These are phyloP conservation scores for Clathrospora elynae DNA, from an alignment of 2,329 filamentous ascomycete genomes.

Conservation along the genomic window DNA sequence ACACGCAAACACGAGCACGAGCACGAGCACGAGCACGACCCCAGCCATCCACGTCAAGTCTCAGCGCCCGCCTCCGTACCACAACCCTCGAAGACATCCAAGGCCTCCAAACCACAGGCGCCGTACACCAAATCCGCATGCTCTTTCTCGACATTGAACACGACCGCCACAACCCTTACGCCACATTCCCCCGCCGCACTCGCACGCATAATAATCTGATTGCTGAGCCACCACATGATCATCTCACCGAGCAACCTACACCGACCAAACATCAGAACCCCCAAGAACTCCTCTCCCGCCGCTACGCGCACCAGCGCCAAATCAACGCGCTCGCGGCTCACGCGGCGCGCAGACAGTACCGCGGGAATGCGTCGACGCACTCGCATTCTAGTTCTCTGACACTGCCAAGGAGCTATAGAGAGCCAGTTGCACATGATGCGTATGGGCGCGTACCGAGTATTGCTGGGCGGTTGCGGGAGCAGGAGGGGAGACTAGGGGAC, in stretches of 20 bases:
- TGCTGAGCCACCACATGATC: too few species aligned
- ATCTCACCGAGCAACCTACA: too few species aligned
- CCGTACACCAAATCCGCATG: slow-evolving; percentile 6
- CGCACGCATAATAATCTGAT: too few species aligned
- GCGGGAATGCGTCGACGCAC: not conserved
- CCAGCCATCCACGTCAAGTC: slow-evolving; percentile 4
- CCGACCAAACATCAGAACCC: too few species aligned
- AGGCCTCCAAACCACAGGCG: slow-evolving; percentile 1
- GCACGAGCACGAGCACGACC: not conserved
- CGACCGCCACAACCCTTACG: too few species aligned
- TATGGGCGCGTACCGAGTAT: too few species aligned
- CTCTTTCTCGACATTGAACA: slow-evolving; percentile 3
- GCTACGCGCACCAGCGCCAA: too few species aligned
- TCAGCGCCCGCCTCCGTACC: slow-evolving; percentile 1
- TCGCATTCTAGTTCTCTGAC: slow-evolving; percentile 5
- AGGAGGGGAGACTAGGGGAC: too few species aligned
- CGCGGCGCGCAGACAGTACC: not conserved
- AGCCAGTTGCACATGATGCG: slow-evolving; percentile 1
- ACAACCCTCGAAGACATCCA: slow-evolving; percentile 7
- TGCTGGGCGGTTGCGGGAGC: too few species aligned
- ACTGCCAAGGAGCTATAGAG: slow-evolving; percentile 4
- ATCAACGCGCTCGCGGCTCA: not conserved
- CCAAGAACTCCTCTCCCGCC: too few species aligned
- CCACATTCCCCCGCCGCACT: too few species aligned
- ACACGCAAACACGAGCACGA: not conserved